Conservation (phyloP, 2,329 filamentous ascomycete species). For the Scytalidium lignicola region DNA sequence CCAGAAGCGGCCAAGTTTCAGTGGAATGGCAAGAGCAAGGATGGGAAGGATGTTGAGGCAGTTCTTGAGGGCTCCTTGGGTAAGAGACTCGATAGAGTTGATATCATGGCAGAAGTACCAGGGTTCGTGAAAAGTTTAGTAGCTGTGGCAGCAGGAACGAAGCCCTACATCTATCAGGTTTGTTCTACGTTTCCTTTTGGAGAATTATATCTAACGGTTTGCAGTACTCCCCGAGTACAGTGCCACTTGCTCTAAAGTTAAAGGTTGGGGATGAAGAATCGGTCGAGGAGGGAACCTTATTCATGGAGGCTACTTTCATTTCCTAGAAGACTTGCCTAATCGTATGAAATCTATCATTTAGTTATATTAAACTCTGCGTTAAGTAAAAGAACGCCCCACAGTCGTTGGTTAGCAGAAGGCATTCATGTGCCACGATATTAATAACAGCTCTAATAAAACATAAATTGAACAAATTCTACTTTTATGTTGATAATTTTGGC, state of each 20-base stretch:
- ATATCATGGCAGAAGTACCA: slow-evolving; percentile 95
- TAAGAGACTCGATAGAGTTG: slow-evolving; percentile 71
- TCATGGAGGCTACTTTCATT: slow-evolving; percentile 95
- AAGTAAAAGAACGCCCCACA: slow-evolving; percentile 19
- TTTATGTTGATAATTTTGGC: neutral
- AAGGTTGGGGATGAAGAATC: slow-evolving; percentile 78
- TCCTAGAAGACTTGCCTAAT: slow-evolving; percentile 39
- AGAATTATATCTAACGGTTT: slow-evolving; percentile 17
- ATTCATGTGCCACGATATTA: neutral
- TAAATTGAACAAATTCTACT: neutral
- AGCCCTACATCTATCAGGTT: slow-evolving; percentile 97
- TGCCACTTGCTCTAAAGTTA: slow-evolving; percentile 68
- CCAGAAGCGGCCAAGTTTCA: slow-evolving; percentile 69
- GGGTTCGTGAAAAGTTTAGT: slow-evolving; percentile 94
- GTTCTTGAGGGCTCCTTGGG: slow-evolving; percentile 65
- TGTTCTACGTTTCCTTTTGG: slow-evolving; percentile 19
- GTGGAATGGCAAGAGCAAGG: slow-evolving; percentile 74
- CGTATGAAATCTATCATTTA: neutral
- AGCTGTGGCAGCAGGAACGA: slow-evolving; percentile 80
- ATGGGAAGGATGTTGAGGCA: slow-evolving; percentile 68
- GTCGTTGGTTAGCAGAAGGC: slow-evolving; percentile 19
- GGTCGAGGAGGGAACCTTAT: slow-evolving; percentile 71
- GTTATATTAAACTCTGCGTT: slow-evolving; percentile 13
- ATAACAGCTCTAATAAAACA: neutral
- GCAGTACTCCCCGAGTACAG: slow-evolving; percentile 66